Evolutionary conservation across 2,329 filamentous ascomycete genomes (phyloP), one percentile per base, ranked within the genome.

Genomic region (Diplodia mutila): DNA sequence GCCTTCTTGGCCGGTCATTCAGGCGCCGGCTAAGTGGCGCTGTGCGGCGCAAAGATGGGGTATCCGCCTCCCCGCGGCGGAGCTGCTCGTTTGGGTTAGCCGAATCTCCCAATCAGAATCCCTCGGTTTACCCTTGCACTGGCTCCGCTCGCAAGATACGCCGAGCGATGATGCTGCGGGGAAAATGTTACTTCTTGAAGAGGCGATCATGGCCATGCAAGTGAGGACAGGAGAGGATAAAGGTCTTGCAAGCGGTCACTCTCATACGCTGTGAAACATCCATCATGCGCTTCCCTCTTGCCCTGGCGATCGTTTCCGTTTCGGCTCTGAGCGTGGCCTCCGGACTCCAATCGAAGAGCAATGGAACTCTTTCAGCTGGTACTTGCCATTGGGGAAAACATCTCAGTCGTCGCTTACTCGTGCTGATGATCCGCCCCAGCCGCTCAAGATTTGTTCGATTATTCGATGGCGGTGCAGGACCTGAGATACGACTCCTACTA

Each of bases 401-500:
- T 32, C 7, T 12, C 23, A 2, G 4, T 53, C 6, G 2, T 4
- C 23, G 7, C 7, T 18, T 27, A 7, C 51, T 53, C 11, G 29
- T 23, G 2, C 2, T n/a, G 3, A 27, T 27, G 23, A 1, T 2
- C 14, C 51, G 18, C 18, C 46, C 3, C 39, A 80, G 78, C 70
- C 68, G 78, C 79, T 1, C 78, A 80, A 66, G 75, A 71, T 67
- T 69, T 79, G 21, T 80, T 82, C 46, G 77, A 80, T 67, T 81
- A 77, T 54, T 78, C 79, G 1, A 81, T 82, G 79, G 68, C 71
- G 12, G 75, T 82, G 3, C 72, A 75, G 25, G 80, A 83, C 65
- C 72, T 73, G 1, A 73, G 81, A 51, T 83, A 76, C 64, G 81
- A 83, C 68, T 71, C 75, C 8, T 78, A 75, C 1, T 83, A 83